Evolutionary conservation across 2,329 filamentous ascomycete species (phyloP).

Genomic region (Xylaria sp.): DNA sequence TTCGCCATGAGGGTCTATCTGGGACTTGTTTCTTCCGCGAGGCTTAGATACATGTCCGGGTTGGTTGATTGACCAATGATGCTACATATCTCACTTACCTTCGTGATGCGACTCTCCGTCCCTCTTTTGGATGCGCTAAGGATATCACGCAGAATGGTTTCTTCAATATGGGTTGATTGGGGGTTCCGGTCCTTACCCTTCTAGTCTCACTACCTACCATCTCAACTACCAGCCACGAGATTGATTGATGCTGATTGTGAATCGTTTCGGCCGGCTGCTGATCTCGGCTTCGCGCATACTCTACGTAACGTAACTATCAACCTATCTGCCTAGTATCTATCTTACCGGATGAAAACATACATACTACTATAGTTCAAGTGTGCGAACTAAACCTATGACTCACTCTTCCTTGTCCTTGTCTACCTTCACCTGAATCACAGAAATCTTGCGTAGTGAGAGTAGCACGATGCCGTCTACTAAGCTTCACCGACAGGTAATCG

Average conservation of each 20-base stretch:
- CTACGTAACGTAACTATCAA: not conserved
- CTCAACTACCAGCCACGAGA: conserved; percentile 2
- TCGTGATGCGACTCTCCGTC: not conserved
- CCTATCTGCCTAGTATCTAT: not conserved
- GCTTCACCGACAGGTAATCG: conserved; percentile 34
- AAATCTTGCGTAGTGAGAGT: not conserved
- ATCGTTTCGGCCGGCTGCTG: conserved; percentile 9
- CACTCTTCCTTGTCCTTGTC: conserved; percentile 28
- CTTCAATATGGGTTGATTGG: too few species aligned
- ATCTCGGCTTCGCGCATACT: conserved; percentile 7
- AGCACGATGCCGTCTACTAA: conserved; percentile 2
- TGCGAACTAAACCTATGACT: conserved; percentile 27
- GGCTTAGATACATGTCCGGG: conserved; percentile 18
- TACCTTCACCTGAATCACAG: conserved; percentile 12
- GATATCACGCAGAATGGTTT: conserved; percentile 2
- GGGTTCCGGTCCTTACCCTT: not conserved
- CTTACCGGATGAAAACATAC: too few species aligned
- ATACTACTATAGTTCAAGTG: conserved; percentile 1
- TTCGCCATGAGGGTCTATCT: not conserved
- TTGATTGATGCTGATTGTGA: conserved; percentile 7
- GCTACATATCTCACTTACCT: not conserved
- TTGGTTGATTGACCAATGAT: conserved; percentile 13
- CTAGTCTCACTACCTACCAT: not conserved
- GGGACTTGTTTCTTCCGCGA: conserved; percentile 18
- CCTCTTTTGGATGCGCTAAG: not conserved